A percentile compares a stretch with the other conserved stretches of the same genome.
Evolutionary conservation across 345 rosid genomes (phyloP).

Genomic region (Barbarea vulgaris): DNA sequence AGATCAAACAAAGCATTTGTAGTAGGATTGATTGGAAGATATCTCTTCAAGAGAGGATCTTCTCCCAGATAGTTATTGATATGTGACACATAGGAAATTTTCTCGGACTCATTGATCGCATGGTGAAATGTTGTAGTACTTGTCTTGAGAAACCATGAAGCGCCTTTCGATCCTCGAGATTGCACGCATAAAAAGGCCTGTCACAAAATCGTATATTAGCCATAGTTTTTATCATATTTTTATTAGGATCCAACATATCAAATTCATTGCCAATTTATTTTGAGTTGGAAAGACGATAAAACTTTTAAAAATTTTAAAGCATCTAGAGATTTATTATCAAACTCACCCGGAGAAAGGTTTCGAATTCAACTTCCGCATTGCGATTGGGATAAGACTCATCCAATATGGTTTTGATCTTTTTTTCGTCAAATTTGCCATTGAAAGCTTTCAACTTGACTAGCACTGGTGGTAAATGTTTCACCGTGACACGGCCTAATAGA

Average conservation of each 20-base stretch:
- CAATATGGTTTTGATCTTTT: conserved; percentile 60
- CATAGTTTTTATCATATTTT: background rate
- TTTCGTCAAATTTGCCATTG: conserved; percentile 50
- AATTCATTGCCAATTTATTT: background rate
- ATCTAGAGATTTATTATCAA: background rate
- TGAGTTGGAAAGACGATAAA: background rate
- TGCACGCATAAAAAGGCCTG: conserved; percentile 71
- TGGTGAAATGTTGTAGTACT: conserved; percentile 82
- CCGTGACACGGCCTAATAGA: conserved; percentile 51
- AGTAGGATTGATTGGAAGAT: conserved; percentile 69
- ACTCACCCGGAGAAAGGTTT: conserved; percentile 78
- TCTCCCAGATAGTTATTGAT: conserved; percentile 70
- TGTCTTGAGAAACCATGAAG: conserved; percentile 75
- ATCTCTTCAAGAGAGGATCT: conserved; percentile 65
- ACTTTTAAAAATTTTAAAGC: background rate
- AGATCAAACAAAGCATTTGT: conserved; percentile 78
- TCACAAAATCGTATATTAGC: background rate
- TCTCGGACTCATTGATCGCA: conserved; percentile 71
- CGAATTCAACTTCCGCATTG: conserved; percentile 71
- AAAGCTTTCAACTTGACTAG: conserved; percentile 65
- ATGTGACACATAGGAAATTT: conserved; percentile 78
- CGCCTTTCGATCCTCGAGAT: conserved; percentile 49
- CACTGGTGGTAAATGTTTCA: conserved; percentile 61
- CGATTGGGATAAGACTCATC: conserved; percentile 44
- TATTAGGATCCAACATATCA: background rate